A percentile compares a stretch with the other conserved stretches of the same genome.
Conservation (phyloP, 2,329 filamentous ascomycete genomes). For the Xylariales sp. region DNA sequence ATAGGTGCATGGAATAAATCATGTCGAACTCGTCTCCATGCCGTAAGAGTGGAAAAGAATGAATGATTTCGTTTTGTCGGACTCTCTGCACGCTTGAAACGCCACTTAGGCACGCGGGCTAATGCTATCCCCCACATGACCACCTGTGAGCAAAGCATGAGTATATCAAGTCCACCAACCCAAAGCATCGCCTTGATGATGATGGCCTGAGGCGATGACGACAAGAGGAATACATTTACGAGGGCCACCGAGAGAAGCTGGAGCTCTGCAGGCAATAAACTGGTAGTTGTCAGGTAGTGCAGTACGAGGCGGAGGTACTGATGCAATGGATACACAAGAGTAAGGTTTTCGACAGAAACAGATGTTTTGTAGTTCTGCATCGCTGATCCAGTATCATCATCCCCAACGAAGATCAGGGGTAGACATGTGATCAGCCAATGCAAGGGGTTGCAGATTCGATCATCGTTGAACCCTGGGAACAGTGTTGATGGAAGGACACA, state of each 20-base stretch:
- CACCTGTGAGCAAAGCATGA: slow-evolving; percentile 68
- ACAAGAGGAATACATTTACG: slow-evolving; percentile 75
- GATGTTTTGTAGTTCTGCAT: slow-evolving; percentile 6
- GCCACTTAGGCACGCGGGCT: slow-evolving; percentile 87
- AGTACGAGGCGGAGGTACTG: slow-evolving; percentile 70
- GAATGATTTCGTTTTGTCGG: slow-evolving; percentile 28
- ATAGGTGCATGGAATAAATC: slow-evolving; percentile 25
- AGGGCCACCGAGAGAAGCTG: slow-evolving; percentile 80
- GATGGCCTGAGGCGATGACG: slow-evolving; percentile 74
- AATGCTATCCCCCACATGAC: slow-evolving; percentile 81
- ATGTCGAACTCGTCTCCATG: slow-evolving; percentile 43
- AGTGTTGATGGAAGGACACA: slow-evolving; percentile 70
- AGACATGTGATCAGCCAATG: slow-evolving; percentile 77
- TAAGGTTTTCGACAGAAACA: slow-evolving; percentile 53
- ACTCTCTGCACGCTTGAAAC: slow-evolving; percentile 60
- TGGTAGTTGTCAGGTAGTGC: slow-evolving; percentile 81
- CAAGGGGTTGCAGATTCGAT: slow-evolving; percentile 56
- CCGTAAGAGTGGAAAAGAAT: slow-evolving; percentile 34
- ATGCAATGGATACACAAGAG: slow-evolving; percentile 77
- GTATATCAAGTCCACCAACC: slow-evolving; percentile 73
- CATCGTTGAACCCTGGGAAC: slow-evolving; percentile 58
- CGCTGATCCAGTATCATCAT: no score
- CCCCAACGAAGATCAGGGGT: slow-evolving; percentile 61
- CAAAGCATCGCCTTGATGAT: slow-evolving; percentile 84
- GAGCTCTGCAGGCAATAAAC: slow-evolving; percentile 79